phyloP scores from a whole-genome alignment of 1,284 basidiomycete species.

The Tilletia horrida region DNA sequence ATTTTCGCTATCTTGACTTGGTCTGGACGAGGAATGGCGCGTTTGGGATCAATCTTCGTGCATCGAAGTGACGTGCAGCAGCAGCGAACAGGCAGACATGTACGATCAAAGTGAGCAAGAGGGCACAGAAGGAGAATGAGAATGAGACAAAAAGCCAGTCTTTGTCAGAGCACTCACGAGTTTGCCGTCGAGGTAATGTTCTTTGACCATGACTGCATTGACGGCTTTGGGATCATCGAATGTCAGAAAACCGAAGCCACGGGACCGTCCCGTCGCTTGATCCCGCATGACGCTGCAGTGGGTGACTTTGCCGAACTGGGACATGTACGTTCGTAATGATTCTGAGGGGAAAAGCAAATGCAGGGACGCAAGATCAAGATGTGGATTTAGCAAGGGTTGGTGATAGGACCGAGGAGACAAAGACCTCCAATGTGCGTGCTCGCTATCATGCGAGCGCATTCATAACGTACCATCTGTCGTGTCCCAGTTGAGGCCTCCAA shows the following conservation, averaged over 20 bases:
- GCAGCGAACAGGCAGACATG: no score
- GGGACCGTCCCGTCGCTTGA: constrained; percentile 73
- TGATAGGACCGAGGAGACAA: constrained; percentile 51
- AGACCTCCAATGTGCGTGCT: no score
- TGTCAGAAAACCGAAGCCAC: constrained; percentile 90
- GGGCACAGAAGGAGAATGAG: constrained; percentile 19
- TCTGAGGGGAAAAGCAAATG: constrained; percentile 62
- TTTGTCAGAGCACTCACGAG: constrained; percentile 71
- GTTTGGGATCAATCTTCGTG: constrained; percentile 99
- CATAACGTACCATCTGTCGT: constrained; percentile 72
- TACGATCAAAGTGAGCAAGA: constrained; percentile 1
- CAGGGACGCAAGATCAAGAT: no score
- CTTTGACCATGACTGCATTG: constrained; percentile 77
- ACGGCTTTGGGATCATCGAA: constrained; percentile 82
- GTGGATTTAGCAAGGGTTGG: neutral
- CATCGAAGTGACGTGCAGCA: no score
- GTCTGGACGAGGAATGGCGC: constrained; percentile 78
- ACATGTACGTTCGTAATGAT: constrained; percentile 75
- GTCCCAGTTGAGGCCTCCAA: constrained; percentile 94
- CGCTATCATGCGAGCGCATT: no score
- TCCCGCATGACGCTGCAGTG: constrained; percentile 95
- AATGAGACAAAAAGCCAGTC: no score
- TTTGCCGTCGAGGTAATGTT: constrained; percentile 89
- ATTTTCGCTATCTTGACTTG: constrained; percentile 58
- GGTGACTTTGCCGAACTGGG: constrained; percentile 84